Conservation (phyloP, 2,329 filamentous ascomycete genomes). For the Aspergillus tanneri region DNA sequence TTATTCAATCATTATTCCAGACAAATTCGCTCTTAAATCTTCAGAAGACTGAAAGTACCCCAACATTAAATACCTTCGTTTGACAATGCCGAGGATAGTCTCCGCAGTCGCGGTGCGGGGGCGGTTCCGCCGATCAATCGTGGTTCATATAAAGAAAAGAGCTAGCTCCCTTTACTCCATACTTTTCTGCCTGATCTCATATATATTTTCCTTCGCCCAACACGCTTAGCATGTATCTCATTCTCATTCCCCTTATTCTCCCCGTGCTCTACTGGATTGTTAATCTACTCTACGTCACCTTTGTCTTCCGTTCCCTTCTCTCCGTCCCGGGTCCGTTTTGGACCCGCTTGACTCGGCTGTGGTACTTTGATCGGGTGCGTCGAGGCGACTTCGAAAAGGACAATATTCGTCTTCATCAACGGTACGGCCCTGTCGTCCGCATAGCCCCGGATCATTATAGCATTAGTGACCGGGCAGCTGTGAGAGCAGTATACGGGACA, state of each 20-base stretch:
- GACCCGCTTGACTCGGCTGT: constrained; percentile 46
- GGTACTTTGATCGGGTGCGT: constrained; percentile 43
- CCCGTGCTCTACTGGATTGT: constrained; percentile 16
- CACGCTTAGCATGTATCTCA: constrained; percentile 12
- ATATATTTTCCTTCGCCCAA: neutral
- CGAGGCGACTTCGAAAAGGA: constrained; percentile 40
- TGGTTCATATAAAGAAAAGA: neutral
- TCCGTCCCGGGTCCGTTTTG: constrained; percentile 48
- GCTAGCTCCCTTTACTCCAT: neutral
- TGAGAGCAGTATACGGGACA: constrained; percentile 46
- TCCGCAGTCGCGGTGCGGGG: constrained; percentile 26
- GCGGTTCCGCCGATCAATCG: neutral
- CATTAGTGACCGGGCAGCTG: constrained; percentile 43
- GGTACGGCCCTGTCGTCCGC: constrained; percentile 47
- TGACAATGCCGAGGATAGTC: too few relatives aligned
- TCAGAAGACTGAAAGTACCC: too few relatives aligned
- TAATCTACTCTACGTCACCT: constrained; percentile 19
- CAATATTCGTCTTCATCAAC: constrained; percentile 42
- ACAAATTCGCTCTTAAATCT: too few relatives aligned
- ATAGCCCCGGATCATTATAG: constrained; percentile 52
- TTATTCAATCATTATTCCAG: too few relatives aligned
- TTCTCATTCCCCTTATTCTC: constrained; percentile 16
- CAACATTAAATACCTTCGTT: too few relatives aligned
- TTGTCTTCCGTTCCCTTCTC: constrained; percentile 26
- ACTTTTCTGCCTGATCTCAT: neutral